phyloP scores from a whole-genome alignment of 1,284 basidiomycete species.

The Cutaneotrichosporon sp. region DNA sequence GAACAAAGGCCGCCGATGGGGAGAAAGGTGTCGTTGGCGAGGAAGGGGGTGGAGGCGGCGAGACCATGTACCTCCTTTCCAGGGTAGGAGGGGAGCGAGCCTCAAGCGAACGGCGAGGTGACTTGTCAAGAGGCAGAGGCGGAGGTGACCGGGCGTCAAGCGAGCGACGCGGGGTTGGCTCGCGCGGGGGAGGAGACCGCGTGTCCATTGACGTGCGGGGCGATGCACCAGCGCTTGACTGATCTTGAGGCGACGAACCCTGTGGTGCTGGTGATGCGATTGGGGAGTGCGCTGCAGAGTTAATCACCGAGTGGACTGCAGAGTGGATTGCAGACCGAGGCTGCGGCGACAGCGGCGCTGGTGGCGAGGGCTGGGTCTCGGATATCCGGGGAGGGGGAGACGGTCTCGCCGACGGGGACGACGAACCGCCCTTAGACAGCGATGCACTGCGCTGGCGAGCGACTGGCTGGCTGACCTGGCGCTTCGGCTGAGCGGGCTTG shows the following conservation, averaged over 20 bases:
- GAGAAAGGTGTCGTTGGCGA: slow-evolving; percentile 4
- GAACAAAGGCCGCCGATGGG: slow-evolving; percentile 8
- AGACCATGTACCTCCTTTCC: background rate
- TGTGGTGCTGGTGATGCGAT: background rate
- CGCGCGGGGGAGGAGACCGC: background rate
- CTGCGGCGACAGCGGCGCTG: background rate
- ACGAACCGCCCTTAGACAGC: background rate
- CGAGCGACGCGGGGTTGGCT: background rate
- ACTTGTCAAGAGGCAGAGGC: background rate
- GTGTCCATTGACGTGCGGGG: background rate
- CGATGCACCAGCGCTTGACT: background rate
- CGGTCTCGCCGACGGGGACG: background rate
- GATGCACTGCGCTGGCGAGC: background rate
- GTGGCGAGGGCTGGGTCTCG: background rate
- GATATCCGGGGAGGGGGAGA: background rate
- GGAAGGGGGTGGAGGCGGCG: slow-evolving; percentile 6
- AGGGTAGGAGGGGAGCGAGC: background rate
- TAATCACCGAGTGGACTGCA: background rate
- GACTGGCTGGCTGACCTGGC: background rate
- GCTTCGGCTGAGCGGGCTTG: background rate
- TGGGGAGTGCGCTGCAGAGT: background rate
- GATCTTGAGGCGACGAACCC: background rate
- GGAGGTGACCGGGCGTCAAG: background rate
- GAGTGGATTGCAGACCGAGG: background rate
- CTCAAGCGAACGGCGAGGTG: background rate